Base-by-base conservation (phyloP, 495 filamentous ascomycete genomes). In the Aspergillus taichungensis region DNA sequence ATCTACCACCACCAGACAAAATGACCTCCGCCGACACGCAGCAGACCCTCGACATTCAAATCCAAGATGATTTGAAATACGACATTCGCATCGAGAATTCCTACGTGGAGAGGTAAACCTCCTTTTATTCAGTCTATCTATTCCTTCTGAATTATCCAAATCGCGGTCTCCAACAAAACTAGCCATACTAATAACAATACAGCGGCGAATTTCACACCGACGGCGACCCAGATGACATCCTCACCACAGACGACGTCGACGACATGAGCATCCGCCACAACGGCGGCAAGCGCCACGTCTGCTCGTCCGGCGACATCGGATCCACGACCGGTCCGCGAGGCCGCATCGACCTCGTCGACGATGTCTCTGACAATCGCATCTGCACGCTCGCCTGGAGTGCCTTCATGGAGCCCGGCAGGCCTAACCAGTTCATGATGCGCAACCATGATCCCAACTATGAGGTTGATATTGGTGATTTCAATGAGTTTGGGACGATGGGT, bases 261-360 rank as follows among this genome's bases (percentile, higher is more conserved):
- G 45, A 47, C 13, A 47, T 47, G 45, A 29, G 33, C 14, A 47
- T 47, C 29, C 45, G 45, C 5, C 45, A 47, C 28, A 47, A 47
- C 37, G 45, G 45, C 18, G 45, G 45, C n/a, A 40, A 8, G 18
- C 45, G 45, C 18, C 10, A 37, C 12, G 13, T 47, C 35, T 47
- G 37, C 28, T 29, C 38, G 0, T 40, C 27, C 14, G 38, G 38
- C 14, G 38, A 40, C 6, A 6, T 27, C 8, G 38, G 14, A 6
- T 47, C 45, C 13, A 33, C 40, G 37, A n/a, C 30, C n/a, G 45
- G 37, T 13, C 10, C 45, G 9, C 37, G 40, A 31, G 45, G 45
- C 5, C 31, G 34, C 7, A 10, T 47, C 9, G 45, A 47, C 13
- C 45, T 47, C 7, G 27, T 41, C 27, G 37, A 47, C n/a, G 45